Evolutionary conservation across 768 basidiomycete species (phyloP).

Genomic region (Leccinum truebloodii): DNA sequence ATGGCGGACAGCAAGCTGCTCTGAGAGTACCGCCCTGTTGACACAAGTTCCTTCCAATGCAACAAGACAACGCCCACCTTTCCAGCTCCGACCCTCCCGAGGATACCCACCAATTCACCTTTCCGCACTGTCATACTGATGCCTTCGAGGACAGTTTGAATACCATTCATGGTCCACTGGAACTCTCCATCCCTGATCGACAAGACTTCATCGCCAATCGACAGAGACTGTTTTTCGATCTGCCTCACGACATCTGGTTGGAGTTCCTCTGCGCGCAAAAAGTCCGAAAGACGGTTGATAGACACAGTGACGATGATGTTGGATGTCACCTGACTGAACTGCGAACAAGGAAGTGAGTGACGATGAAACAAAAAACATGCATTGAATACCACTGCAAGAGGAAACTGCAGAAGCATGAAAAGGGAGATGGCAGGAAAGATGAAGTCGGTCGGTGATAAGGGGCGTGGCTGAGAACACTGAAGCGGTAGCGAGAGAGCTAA

Average conservation of each 20-base stretch:
- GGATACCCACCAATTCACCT: slow-evolving; percentile 81
- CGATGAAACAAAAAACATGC: not conserved
- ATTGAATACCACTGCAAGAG: slow-evolving; percentile 70
- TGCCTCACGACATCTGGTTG: slow-evolving; percentile 74
- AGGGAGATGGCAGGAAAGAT: slow-evolving; percentile 94
- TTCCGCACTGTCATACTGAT: slow-evolving; percentile 75
- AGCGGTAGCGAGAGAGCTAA: slow-evolving; percentile 79
- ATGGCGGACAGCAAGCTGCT: slow-evolving; percentile 77
- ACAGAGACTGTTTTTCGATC: slow-evolving; percentile 41
- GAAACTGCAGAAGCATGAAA: slow-evolving; percentile 87
- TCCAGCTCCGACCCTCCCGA: slow-evolving; percentile 90
- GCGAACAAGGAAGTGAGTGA: slow-evolving; percentile 5
- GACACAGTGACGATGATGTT: slow-evolving; percentile 87
- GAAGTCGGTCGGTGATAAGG: slow-evolving; percentile 72
- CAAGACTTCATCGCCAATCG: slow-evolving; percentile 68
- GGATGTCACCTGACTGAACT: slow-evolving; percentile 73
- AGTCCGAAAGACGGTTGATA: slow-evolving; percentile 71
- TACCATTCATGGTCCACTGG: slow-evolving; percentile 62
- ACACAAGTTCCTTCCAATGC: not conserved
- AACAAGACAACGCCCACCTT: slow-evolving; percentile 51
- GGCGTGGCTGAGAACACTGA: slow-evolving; percentile 61
- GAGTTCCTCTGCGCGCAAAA: slow-evolving; percentile 77
- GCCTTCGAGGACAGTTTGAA: slow-evolving; percentile 67
- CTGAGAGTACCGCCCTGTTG: slow-evolving; percentile 33
- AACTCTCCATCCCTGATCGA: slow-evolving; percentile 79